These are phyloP conservation scores for Gymnopus androsaceus DNA, from an alignment of 1,284 basidiomycete genomes.

Conservation along the genomic window DNA sequence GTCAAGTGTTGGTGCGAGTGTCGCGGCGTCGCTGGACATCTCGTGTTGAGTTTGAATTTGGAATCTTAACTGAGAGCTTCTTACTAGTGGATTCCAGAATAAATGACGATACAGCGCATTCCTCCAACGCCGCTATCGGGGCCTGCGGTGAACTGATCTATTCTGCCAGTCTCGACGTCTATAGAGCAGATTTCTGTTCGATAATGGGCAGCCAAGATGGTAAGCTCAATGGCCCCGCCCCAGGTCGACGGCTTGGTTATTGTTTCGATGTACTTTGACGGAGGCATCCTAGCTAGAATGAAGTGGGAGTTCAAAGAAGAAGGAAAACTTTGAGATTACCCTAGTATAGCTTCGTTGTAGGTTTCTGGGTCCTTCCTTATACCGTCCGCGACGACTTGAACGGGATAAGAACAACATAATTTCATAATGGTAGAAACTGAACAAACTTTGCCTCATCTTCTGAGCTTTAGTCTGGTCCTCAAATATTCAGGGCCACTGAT, in stretches of 20 bases:
- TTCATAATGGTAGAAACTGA: not conserved
- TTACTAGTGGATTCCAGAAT: constrained; percentile 96
- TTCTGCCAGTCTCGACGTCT: constrained; percentile 90
- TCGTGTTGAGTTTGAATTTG: too few species aligned
- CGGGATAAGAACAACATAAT: not conserved
- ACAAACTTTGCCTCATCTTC: constrained; percentile 66
- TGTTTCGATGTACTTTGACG: constrained; percentile 75
- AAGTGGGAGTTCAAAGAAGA: constrained; percentile 1
- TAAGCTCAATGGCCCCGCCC: constrained; percentile 93
- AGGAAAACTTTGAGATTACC: constrained; percentile 43
- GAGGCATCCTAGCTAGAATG: constrained; percentile 51
- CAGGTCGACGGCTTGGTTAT: constrained; percentile 82
- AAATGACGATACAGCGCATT: constrained; percentile 71
- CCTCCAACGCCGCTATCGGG: constrained; percentile 27
- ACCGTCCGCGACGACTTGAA: constrained; percentile 76
- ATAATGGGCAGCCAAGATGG: constrained; percentile 81
- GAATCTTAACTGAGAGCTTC: too few species aligned
- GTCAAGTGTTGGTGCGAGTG: constrained; percentile 73
- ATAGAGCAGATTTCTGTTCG: constrained; percentile 85
- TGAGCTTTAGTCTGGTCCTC: constrained; percentile 69
- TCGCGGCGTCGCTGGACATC: constrained; percentile 85
- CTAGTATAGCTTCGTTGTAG: constrained; percentile 84
- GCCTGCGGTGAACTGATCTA: constrained; percentile 77
- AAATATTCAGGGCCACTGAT: constrained; percentile 80
- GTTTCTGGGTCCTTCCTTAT: constrained; percentile 71